Conservation (phyloP, 495 filamentous ascomycete genomes). For the Aspergillus kassunensis region DNA sequence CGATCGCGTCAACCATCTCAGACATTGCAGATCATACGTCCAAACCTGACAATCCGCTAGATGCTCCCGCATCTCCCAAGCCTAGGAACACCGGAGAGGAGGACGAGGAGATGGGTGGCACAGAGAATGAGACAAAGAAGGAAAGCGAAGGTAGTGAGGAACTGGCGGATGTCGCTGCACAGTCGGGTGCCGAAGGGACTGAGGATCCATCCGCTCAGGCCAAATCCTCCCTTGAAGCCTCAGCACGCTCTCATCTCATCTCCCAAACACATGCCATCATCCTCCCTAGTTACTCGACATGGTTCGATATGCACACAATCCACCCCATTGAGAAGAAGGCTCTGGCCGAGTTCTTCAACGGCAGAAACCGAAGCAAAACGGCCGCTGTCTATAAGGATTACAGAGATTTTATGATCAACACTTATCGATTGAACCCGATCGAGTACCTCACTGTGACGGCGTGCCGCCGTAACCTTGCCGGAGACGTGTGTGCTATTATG, state of each 20-base stretch:
- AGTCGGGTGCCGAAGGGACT: constrained; percentile 37
- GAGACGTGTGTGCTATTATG: constrained; percentile 99
- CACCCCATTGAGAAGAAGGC: constrained; percentile 86
- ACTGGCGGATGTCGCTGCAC: constrained; percentile 27
- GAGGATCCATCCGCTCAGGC: constrained; percentile 53
- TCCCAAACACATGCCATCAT: constrained; percentile 92
- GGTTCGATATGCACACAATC: constrained; percentile 97
- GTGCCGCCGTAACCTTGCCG: constrained; percentile 92
- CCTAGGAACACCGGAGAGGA: constrained; percentile 61
- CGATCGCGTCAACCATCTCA: constrained; percentile 33
- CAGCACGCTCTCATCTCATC: constrained; percentile 85
- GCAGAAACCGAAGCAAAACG: constrained; percentile 95
- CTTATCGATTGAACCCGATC: constrained; percentile 88
- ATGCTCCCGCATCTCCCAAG: constrained; percentile 75
- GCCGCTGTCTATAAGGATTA: constrained; percentile 98
- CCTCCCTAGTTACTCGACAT: constrained; percentile 90
- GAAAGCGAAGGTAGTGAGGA: constrained; percentile 50
- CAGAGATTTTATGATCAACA: constrained; percentile 99
- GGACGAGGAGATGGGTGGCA: constrained; percentile 85
- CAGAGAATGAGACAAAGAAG: constrained; percentile 56
- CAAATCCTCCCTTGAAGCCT: constrained; percentile 77
- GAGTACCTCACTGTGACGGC: constrained; percentile 98
- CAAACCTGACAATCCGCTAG: constrained; percentile 74
- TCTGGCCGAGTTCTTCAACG: constrained; percentile 96
- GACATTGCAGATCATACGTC: constrained; percentile 21